These are phyloP conservation scores for Gymnopilus junonius DNA, from an alignment of 768 basidiomycete species.

Conservation along the genomic window DNA sequence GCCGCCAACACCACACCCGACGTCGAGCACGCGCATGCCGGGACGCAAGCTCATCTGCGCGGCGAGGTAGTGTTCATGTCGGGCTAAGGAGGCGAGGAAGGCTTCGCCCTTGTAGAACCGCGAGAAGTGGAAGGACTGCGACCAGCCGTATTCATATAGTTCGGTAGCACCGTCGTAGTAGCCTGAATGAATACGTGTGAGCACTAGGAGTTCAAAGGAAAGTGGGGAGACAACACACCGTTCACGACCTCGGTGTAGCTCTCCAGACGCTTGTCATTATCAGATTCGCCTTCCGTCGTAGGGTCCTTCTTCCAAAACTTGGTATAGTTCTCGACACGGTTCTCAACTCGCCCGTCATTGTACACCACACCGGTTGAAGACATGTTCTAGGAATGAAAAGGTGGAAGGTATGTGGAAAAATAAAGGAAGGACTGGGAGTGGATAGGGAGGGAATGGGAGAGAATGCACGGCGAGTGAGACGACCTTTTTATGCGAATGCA, in stretches of 20 bases:
- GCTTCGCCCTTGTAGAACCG: slow-evolving; percentile 94
- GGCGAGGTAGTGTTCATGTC: slow-evolving; percentile 98
- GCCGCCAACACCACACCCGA: slow-evolving; percentile 97
- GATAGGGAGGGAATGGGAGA: slow-evolving; percentile 12
- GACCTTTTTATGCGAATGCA: slow-evolving; percentile 23
- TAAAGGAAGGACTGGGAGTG: slow-evolving; percentile 4
- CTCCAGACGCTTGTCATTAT: slow-evolving; percentile 75
- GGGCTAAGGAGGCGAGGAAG: slow-evolving; percentile 75
- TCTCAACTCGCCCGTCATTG: slow-evolving; percentile 61
- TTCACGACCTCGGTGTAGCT: slow-evolving; percentile 95
- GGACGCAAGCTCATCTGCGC: slow-evolving; percentile 82
- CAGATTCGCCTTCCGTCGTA: slow-evolving; percentile 61
- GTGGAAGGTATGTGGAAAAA: not conserved
- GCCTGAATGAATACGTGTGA: slow-evolving; percentile 45
- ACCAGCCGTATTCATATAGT: slow-evolving; percentile 95
- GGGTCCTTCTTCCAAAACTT: slow-evolving; percentile 91
- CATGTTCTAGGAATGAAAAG: slow-evolving; percentile 20
- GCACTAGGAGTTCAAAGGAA: not conserved
- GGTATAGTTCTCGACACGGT: slow-evolving; percentile 84
- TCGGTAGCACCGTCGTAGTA: slow-evolving; percentile 98
- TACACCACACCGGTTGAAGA: slow-evolving; percentile 25
- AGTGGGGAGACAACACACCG: slow-evolving; percentile 48
- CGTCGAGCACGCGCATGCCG: slow-evolving; percentile 96
- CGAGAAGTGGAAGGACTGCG: slow-evolving; percentile 92
- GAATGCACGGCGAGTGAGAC: slow-evolving; percentile 16